These are phyloP conservation scores for Schwanniomyces yamadae DNA, from an alignment of 805 yeast genomes.

Conservation along the genomic window DNA sequence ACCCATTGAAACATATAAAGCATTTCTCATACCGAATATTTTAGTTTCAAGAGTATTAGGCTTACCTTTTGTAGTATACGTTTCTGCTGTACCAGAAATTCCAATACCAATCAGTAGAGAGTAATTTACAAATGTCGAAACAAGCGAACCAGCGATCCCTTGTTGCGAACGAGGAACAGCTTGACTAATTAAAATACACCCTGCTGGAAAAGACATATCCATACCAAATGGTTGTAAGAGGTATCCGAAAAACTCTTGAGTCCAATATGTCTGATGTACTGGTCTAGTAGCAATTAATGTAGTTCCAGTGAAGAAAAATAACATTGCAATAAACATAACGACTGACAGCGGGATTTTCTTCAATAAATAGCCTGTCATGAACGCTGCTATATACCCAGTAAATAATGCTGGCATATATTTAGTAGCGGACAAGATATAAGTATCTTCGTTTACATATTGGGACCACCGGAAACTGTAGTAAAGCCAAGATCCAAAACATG, in stretches of 20 bases:
- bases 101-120: slow-evolving; percentile 46
- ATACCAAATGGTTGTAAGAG: slow-evolving; percentile 64
- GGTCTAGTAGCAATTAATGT: slow-evolving; percentile 56
- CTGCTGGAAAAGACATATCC: slow-evolving; percentile 79
- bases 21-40: slow-evolving; percentile 23
- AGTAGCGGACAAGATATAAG: slow-evolving; percentile 29
- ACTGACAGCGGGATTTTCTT: slow-evolving; percentile 46
- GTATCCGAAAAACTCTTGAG: slow-evolving; percentile 54
- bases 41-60: slow-evolving; percentile 14
- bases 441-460: slow-evolving; percentile 44
- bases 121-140: slow-evolving; percentile 68
- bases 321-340: slow-evolving; percentile 50
- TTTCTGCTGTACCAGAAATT: slow-evolving; percentile 34
- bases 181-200: slow-evolving; percentile 58
- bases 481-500: slow-evolving; percentile 70
- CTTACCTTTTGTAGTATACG: slow-evolving; percentile 20
- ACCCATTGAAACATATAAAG: slow-evolving; percentile 33
- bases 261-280: slow-evolving; percentile 58
- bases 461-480: slow-evolving; percentile 55
- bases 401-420: slow-evolving; percentile 30
- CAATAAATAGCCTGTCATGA: slow-evolving; percentile 48
- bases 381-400: slow-evolving; percentile 56
- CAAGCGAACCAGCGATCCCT: slow-evolving; percentile 76
- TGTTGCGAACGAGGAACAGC: slow-evolving; percentile 61
- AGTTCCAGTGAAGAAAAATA: slow-evolving; percentile 52